Conservation (phyloP, 371 early-diverging fungal genomes). For the Encephalitozoon intestinalis region DNA sequence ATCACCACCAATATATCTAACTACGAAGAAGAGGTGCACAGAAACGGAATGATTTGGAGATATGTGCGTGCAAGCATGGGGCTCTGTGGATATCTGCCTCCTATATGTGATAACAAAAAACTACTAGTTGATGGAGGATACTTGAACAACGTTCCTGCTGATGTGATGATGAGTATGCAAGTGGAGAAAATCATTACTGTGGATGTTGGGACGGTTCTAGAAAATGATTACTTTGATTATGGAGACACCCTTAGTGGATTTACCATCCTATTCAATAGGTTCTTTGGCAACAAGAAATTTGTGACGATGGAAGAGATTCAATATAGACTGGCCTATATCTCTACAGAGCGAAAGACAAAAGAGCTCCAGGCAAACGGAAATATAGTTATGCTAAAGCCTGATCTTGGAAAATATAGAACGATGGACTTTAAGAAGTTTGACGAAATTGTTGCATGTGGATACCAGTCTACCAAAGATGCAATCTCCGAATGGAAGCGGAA, state of each 20-base stretch:
- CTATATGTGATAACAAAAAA: constrained; percentile 82
- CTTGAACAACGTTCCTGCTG: constrained; percentile 91
- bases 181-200: constrained; percentile 87
- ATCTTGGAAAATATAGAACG: constrained; percentile 75
- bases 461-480: constrained; percentile 72
- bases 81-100: constrained; percentile 71
- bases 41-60: constrained; percentile 82
- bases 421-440: constrained; percentile 81
- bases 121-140: constrained; percentile 98
- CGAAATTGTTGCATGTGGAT: constrained; percentile 79
- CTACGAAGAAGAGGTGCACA: constrained; percentile 81
- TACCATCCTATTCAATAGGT: constrained; percentile 72
- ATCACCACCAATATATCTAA: constrained; percentile 88
- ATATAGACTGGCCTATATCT: constrained; percentile 85
- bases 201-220: constrained; percentile 79
- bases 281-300: constrained; percentile 72
- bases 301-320: constrained; percentile 92
- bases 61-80: constrained; percentile 96
- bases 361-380: constrained; percentile 77
- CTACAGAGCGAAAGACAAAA: constrained; percentile 65
- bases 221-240: constrained; percentile 75
- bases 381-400: constrained; percentile 72
- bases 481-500: constrained; percentile 72
- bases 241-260: constrained; percentile 87
- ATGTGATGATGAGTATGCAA: constrained; percentile 74